A percentile compares a stretch with the other conserved stretches of the same genome.
phyloP scores from a whole-genome alignment of 2,329 filamentous ascomycete species.

The Xylaria sp. region DNA sequence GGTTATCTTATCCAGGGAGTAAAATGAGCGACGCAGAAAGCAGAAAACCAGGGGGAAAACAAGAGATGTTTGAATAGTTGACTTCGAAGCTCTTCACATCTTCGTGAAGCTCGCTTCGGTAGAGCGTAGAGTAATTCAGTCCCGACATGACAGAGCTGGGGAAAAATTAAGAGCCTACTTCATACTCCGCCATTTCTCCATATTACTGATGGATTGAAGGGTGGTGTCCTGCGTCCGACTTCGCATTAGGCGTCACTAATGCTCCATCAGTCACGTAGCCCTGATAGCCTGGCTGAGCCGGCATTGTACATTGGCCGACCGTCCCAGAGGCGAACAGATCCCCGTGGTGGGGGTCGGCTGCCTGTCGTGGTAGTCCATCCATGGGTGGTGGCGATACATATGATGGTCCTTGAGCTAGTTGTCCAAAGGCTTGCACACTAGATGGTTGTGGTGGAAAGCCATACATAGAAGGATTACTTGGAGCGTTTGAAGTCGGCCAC shows the following conservation, averaged over 20 bases:
- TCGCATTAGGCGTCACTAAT: constrained; percentile 30
- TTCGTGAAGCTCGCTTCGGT: background rate
- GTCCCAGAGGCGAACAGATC: constrained; percentile 44
- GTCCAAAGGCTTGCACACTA: constrained; percentile 47
- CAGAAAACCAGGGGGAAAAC: background rate
- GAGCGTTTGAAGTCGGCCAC: constrained; percentile 59
- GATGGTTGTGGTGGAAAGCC: constrained; percentile 57
- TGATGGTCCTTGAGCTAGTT: constrained; percentile 31
- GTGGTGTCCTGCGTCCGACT: constrained; percentile 29
- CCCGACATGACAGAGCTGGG: background rate
- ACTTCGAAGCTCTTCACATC: background rate
- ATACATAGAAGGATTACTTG: constrained; percentile 59
- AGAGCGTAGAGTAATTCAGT: background rate
- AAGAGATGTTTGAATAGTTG: background rate
- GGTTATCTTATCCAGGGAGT: background rate
- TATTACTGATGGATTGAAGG: constrained; percentile 8
- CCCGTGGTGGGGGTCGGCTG: constrained; percentile 45
- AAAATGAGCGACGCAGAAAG: background rate
- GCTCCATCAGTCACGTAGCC: constrained; percentile 39
- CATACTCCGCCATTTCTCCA: background rate
- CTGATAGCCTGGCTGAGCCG: constrained; percentile 36
- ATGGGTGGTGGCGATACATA: constrained; percentile 40
- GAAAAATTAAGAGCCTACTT: background rate
- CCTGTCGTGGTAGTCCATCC: constrained; percentile 47
- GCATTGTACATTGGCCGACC: constrained; percentile 36